phyloP scores from a whole-genome alignment of 2,329 filamentous ascomycete species.

The Arthroderma uncinatum region DNA sequence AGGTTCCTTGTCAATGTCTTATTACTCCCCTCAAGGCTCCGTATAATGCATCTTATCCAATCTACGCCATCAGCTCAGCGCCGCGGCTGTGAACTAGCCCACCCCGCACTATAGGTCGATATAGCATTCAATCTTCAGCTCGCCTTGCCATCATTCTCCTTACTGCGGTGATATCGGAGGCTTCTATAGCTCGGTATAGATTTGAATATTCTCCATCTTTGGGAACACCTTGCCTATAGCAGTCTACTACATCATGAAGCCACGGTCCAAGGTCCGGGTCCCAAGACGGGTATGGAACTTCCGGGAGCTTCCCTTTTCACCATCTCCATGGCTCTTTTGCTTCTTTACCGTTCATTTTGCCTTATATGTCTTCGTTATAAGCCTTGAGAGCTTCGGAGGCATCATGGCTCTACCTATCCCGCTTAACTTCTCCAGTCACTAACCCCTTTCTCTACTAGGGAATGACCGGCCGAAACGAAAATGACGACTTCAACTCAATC shows the following conservation, averaged over 20 bases:
- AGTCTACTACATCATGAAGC: conserved; percentile 31
- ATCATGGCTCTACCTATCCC: neutral
- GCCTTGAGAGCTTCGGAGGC: neutral
- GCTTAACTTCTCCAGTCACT: neutral
- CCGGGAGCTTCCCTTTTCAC: neutral
- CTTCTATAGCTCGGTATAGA: neutral
- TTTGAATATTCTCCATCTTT: neutral
- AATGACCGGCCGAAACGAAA: conserved; percentile 43
- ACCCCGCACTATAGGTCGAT: neutral
- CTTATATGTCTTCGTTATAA: neutral
- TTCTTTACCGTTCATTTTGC: neutral
- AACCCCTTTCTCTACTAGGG: conserved; percentile 35
- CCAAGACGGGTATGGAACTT: conserved; percentile 51
- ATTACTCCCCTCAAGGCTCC: neutral
- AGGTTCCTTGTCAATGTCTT: neutral
- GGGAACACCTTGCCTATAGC: neutral
- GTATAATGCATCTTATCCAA: neutral
- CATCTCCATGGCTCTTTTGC: neutral
- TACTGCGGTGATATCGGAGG: neutral
- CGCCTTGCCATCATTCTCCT: too few relatives aligned
- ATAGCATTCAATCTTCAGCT: neutral
- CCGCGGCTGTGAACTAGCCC: too few relatives aligned
- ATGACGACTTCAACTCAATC: conserved; percentile 70
- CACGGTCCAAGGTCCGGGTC: conserved; percentile 53
- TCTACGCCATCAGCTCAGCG: neutral